Evolutionary conservation across 257 asterid species (phyloP).

Genomic region (Knoxia roxburghii): DNA sequence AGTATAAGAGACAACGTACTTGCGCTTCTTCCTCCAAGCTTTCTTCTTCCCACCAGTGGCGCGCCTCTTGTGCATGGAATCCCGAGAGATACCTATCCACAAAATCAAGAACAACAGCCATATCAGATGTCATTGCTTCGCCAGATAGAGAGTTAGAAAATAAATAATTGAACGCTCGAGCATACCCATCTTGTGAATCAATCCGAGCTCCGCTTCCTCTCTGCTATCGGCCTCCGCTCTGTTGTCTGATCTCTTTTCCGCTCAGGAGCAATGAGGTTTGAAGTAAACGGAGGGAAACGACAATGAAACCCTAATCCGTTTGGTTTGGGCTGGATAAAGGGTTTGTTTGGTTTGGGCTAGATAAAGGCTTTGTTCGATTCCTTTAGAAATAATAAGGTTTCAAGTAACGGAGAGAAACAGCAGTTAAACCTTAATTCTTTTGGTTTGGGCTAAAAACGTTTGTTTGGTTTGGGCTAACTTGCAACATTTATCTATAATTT

Average conservation of each 20-base stretch:
- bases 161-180: background rate
- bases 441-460: too few species aligned
- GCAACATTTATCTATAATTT: too few species aligned
- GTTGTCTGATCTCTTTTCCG: background rate
- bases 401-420: too few species aligned
- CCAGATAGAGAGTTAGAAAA: background rate
- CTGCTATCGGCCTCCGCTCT: constrained; percentile 1
- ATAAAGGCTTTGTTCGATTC: too few species aligned
- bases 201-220: background rate
- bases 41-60: constrained; percentile 86
- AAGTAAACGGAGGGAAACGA: background rate
- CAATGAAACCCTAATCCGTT: constrained; percentile 19
- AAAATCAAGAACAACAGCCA: background rate
- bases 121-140: background rate
- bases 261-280: background rate
- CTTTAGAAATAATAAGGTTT: too few species aligned
- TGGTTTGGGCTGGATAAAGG: too few species aligned
- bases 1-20: constrained; percentile 26
- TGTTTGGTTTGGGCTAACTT: too few species aligned
- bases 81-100: constrained; percentile 66
- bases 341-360: too few species aligned
- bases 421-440: too few species aligned
- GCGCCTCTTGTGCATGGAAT: constrained; percentile 89
- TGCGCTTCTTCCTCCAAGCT: constrained; percentile 91
- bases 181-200: constrained; percentile 24